phyloP scores from a whole-genome alignment of 1,284 basidiomycete species.

The Taiwanofungus camphoratus region DNA sequence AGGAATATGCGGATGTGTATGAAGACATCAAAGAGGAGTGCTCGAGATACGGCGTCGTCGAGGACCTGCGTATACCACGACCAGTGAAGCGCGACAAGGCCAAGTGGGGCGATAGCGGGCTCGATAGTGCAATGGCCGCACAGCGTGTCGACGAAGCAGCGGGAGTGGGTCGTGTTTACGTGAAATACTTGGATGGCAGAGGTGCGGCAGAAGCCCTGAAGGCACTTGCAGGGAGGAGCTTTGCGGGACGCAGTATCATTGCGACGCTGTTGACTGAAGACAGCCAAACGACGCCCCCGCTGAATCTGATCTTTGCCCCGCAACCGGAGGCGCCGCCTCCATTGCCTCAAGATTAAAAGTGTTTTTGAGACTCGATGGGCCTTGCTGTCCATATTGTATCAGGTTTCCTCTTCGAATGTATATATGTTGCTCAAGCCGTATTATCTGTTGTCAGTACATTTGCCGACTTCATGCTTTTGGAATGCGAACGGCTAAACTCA shows the following conservation, averaged over 20 bases:
- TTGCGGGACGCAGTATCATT: conserved; percentile 87
- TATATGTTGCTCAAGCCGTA: too few species aligned
- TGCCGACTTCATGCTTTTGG: too few species aligned
- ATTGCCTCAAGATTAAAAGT: conserved; percentile 45
- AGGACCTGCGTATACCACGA: conserved; percentile 85
- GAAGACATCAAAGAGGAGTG: conserved; percentile 96
- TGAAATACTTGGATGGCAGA: conserved; percentile 66
- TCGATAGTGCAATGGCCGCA: conserved; percentile 60
- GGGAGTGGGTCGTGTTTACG: conserved; percentile 92
- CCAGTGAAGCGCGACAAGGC: conserved; percentile 81
- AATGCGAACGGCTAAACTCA: too few species aligned
- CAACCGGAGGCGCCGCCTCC: conserved; percentile 78
- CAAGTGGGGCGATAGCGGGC: conserved; percentile 71
- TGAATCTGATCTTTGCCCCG: conserved; percentile 74
- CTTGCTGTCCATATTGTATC: too few species aligned
- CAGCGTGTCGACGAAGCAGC: conserved; percentile 75
- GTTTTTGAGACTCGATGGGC: too few species aligned
- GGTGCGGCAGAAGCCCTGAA: conserved; percentile 71
- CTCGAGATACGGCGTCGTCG: conserved; percentile 74
- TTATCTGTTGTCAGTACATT: too few species aligned
- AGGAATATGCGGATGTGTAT: conserved; percentile 90
- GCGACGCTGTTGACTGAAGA: conserved; percentile 76
- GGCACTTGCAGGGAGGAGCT: conserved; percentile 85
- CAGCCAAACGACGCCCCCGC: conserved; percentile 74
- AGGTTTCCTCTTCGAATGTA: too few species aligned